These are phyloP conservation scores for Tricholoma matsutake DNA, from an alignment of 768 basidiomycete genomes.

Conservation along the genomic window DNA sequence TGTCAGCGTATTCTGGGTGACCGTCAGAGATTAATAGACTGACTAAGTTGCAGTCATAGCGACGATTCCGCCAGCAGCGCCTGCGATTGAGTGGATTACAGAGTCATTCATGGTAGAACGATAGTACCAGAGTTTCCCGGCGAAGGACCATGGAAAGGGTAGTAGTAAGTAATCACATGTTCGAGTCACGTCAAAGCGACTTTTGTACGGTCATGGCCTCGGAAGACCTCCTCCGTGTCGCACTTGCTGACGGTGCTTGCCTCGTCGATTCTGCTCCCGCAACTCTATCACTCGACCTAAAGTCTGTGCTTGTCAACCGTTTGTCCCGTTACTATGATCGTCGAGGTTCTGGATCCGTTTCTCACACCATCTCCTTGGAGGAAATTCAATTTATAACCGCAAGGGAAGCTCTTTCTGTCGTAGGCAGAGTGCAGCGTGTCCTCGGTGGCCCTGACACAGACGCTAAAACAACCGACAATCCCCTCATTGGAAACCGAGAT, in stretches of 20 bases:
- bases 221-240: slow-evolving; percentile 23
- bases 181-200: no score
- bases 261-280: slow-evolving; percentile 34
- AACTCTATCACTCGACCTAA: slow-evolving; percentile 27
- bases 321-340: slow-evolving; percentile 38
- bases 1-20: slow-evolving; percentile 8
- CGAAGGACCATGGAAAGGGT: no score
- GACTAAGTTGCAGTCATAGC: slow-evolving; percentile 93
- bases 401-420: slow-evolving; percentile 46
- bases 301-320: slow-evolving; percentile 36
- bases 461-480: slow-evolving; percentile 15
- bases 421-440: slow-evolving; percentile 46
- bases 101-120: slow-evolving; percentile 62
- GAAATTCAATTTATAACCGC: slow-evolving; percentile 53
- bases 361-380: slow-evolving; percentile 28
- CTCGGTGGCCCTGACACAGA: slow-evolving; percentile 27
- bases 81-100: slow-evolving; percentile 81
- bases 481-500: slow-evolving; percentile 65
- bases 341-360: slow-evolving; percentile 15
- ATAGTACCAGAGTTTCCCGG: not conserved
- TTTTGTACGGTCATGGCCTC: no score
- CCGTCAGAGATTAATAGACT: slow-evolving; percentile 23
- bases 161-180: slow-evolving; percentile 2
- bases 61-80: slow-evolving; percentile 83
- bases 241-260: slow-evolving; percentile 33